Evolutionary conservation across 73 alveolate genomes (phyloP).

Genomic region (Paramecium pentaurelia): DNA sequence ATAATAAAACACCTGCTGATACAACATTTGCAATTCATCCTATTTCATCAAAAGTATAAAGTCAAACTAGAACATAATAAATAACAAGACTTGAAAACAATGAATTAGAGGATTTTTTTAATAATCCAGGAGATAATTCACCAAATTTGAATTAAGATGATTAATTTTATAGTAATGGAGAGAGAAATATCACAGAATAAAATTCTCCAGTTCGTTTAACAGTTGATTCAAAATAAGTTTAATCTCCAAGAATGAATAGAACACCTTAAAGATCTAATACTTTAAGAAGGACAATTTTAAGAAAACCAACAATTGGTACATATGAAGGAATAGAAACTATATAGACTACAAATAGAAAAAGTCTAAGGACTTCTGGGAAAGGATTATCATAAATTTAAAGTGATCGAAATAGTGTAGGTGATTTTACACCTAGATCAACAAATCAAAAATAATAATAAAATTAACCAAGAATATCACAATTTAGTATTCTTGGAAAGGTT

Average conservation of each 20-base stretch:
- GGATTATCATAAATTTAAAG: neutral
- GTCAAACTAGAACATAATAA: neutral
- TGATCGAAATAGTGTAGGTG: neutral
- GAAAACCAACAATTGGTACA: neutral
- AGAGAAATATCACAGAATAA: neutral
- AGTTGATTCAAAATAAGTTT: neutral
- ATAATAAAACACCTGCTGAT: neutral
- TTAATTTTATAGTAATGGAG: neutral
- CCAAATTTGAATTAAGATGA: neutral
- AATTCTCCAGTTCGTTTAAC: neutral
- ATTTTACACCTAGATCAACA: neutral
- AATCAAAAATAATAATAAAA: neutral
- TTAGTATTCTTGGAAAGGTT: neutral
- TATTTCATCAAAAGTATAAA: neutral
- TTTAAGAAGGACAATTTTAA: neutral
- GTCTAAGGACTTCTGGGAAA: neutral
- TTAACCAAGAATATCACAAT: neutral
- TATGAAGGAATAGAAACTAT: slow-evolving; percentile 5
- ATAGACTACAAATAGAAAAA: neutral
- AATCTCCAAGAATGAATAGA: neutral
- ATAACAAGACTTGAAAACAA: neutral
- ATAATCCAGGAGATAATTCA: neutral
- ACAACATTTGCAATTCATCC: neutral
- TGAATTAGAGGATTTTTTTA: neutral
- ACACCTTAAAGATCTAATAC: neutral